Base-by-base conservation (phyloP, 2,329 filamentous ascomycete genomes). In the Endothia cerciana region DNA sequence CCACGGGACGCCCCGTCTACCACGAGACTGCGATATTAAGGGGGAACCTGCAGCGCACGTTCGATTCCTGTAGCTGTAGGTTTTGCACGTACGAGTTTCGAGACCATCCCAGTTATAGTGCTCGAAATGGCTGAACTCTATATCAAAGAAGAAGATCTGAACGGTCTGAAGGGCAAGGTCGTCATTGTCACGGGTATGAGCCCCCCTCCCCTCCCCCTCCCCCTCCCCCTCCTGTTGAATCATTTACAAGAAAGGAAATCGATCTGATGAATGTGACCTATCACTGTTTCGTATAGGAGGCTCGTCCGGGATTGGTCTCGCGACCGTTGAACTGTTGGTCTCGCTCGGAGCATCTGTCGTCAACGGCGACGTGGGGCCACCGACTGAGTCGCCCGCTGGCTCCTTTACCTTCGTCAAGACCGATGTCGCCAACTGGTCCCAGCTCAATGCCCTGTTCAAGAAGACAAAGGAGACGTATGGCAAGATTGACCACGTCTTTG, bases 401-500 rank as follows among this genome's bases (percentile, higher is more conserved):
- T 47, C 69, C 2, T 78, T 81, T 64, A 71, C 76, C 25, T 86
- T 82, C 70, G 69, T 81, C 41, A 71, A 78, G 66, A 79, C 80
- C 3, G 77, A 87, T 67, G 83, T 87, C 1, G 75, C 79, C 1
- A 73, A 76, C 19, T 88, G 85, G 85, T 68, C 74, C 3, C 80
- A 83, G 8, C 78, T 87, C 10, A 74, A 79, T 15, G 74, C 75
- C 0, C 77, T 88, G 13, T 89, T 88, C 77, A 82, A 82, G 63
- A 73, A 78, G 63, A 75, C 84, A 1, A 79, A 81, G 65, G 74
- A 80, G 13, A 88, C 91, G 62, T 85, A 91, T 69, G 91, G 93
- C 72, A 90, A 92, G 68, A 85, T 94, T 67, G 91, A 91, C 53
- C 86, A 91, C 73, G 91, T 92, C 7, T 93, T 93, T 72, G 87